Conservation (phyloP, 2,329 filamentous ascomycete species). For the Beauveria rudraprayagi region DNA sequence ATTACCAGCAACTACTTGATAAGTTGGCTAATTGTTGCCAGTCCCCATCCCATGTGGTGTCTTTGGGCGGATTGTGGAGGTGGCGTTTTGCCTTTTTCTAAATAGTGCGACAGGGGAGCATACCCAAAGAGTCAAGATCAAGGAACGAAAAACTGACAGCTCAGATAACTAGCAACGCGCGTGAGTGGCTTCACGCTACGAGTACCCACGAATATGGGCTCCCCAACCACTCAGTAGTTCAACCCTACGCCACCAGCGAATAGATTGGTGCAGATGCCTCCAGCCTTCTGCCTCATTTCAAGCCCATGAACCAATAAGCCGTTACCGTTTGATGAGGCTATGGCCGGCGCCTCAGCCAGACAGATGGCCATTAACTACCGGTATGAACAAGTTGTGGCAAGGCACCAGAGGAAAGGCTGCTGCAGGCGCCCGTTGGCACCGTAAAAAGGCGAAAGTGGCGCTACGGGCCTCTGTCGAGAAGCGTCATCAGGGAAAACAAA, state of each 20-base stretch:
- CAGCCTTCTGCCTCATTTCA: too few relatives aligned
- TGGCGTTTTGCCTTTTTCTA: neutral
- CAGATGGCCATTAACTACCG: too few relatives aligned
- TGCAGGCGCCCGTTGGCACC: too few relatives aligned
- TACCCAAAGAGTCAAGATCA: neutral
- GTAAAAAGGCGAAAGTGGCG: too few relatives aligned
- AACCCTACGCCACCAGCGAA: neutral
- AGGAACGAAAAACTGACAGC: neutral
- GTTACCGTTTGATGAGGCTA: too few relatives aligned
- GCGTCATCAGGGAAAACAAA: too few relatives aligned
- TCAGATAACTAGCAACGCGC: neutral
- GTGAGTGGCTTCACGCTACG: neutral
- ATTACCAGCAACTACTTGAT: neutral
- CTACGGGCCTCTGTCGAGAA: too few relatives aligned
- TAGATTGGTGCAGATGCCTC: too few relatives aligned
- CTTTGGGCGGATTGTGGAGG: neutral
- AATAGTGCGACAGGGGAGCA: neutral
- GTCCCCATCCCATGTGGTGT: constrained; percentile 3
- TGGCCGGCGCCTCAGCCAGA: too few relatives aligned
- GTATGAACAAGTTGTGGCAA: too few relatives aligned
- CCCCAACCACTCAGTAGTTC: neutral
- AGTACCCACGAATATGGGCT: neutral
- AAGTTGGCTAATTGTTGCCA: neutral
- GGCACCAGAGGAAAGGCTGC: too few relatives aligned
- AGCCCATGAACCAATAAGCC: too few relatives aligned